A percentile compares a stretch with the other conserved stretches of the same genome.
Evolutionary conservation across 805 yeast species (phyloP).

Genomic region (Nadsonia fulvescens): DNA sequence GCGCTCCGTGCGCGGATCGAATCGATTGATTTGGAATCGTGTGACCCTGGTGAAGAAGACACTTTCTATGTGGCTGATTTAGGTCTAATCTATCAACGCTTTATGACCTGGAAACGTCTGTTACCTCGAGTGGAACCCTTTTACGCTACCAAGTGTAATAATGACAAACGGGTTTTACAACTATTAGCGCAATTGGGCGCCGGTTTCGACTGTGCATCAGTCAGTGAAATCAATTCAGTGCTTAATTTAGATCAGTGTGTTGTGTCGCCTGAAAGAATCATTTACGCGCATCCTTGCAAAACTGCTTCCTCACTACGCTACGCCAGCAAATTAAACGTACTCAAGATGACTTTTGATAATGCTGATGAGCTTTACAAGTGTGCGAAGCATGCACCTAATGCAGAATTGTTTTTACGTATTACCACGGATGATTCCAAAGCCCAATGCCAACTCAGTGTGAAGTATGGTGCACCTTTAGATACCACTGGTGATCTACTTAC

Average conservation of each 20-base stretch:
- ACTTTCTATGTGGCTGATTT: slow-evolving; percentile 81
- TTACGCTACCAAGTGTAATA: slow-evolving; percentile 92
- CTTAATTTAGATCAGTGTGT: slow-evolving; percentile 44
- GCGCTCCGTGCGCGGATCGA: slow-evolving; percentile 12
- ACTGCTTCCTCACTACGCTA: slow-evolving; percentile 63
- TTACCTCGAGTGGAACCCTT: slow-evolving; percentile 71
- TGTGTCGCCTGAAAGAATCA: slow-evolving; percentile 46
- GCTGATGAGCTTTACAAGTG: slow-evolving; percentile 68
- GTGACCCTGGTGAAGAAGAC: slow-evolving; percentile 63
- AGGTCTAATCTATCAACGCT: slow-evolving; percentile 47
- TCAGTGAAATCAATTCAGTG: slow-evolving; percentile 57
- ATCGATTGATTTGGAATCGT: slow-evolving; percentile 33
- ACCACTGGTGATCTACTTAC: slow-evolving; percentile 38
- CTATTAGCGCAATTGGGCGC: slow-evolving; percentile 44
- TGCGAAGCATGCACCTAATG: slow-evolving; percentile 44
- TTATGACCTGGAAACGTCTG: slow-evolving; percentile 38
- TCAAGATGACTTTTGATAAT: slow-evolving; percentile 79
- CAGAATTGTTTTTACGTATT: slow-evolving; percentile 59
- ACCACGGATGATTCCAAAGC: slow-evolving; percentile 81
- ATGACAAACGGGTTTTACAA: slow-evolving; percentile 40
- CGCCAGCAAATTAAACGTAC: slow-evolving; percentile 39
- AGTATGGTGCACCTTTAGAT: slow-evolving; percentile 64
- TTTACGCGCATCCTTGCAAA: slow-evolving; percentile 91
- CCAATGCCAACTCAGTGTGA: slow-evolving; percentile 69
- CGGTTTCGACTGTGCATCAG: slow-evolving; percentile 88